These are phyloP conservation scores for Tulasnella sp. DNA, from an alignment of 768 basidiomycete genomes.

Conservation along the genomic window DNA sequence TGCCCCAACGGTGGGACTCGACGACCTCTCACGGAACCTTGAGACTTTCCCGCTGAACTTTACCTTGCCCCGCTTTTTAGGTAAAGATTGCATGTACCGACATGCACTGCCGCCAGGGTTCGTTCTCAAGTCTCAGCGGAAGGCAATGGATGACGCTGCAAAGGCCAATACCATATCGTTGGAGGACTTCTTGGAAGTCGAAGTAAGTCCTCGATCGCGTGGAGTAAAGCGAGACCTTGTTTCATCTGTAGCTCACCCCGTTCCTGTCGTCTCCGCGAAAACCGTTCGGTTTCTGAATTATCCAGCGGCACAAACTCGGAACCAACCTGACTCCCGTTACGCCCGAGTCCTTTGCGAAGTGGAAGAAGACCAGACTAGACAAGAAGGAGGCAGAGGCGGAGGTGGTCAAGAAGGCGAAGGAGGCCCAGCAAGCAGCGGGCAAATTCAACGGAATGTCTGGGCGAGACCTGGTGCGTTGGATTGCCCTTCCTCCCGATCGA, in stretches of 20 bases:
- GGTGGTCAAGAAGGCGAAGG: slow-evolving; percentile 74
- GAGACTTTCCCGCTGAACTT: slow-evolving; percentile 1
- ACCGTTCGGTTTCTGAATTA: neutral
- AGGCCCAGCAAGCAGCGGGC: slow-evolving; percentile 73
- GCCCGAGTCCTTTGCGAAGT: slow-evolving; percentile 80
- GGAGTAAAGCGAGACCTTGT: neutral
- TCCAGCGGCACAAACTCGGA: slow-evolving; percentile 89
- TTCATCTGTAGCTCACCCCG: neutral
- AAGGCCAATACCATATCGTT: slow-evolving; percentile 85
- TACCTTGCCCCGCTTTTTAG: slow-evolving; percentile 21
- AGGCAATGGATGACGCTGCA: slow-evolving; percentile 84
- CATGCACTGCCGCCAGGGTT: slow-evolving; percentile 96
- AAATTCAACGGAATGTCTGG: slow-evolving; percentile 94
- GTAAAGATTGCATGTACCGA: slow-evolving; percentile 81
- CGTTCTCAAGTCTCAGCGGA: slow-evolving; percentile 89
- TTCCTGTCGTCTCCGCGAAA: neutral
- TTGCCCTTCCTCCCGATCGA: slow-evolving; percentile 9
- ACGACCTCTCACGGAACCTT: slow-evolving; percentile 15
- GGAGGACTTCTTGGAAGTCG: slow-evolving; percentile 96
- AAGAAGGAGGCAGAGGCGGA: slow-evolving; percentile 92
- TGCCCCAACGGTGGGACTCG: slow-evolving; percentile 65
- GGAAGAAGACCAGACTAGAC: slow-evolving; percentile 93
- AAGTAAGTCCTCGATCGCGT: slow-evolving; percentile 49
- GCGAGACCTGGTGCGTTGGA: slow-evolving; percentile 72
- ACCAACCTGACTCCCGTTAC: slow-evolving; percentile 89